Conservation (phyloP, 1,139 yeast species). For the Candida albicans region DNA sequence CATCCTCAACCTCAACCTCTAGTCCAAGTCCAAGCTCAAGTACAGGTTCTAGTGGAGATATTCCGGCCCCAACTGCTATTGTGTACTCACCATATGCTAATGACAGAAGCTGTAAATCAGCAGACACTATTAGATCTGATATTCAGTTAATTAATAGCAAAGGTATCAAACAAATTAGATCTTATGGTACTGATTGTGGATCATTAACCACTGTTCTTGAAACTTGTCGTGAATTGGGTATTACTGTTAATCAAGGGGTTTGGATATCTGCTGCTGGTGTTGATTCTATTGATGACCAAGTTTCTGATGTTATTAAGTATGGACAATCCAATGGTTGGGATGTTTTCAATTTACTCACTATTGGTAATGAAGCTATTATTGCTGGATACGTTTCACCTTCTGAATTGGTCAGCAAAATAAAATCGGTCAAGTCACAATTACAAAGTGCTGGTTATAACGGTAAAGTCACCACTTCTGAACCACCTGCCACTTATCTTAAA, state of each 20-base stretch:
- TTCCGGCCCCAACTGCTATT: conserved; percentile 51
- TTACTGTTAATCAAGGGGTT: conserved; percentile 81
- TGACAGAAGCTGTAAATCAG: conserved; percentile 65
- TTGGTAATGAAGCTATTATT: conserved; percentile 85
- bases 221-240: conserved; percentile 57
- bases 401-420: conserved; percentile 62
- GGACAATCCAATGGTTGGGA: conserved; percentile 61
- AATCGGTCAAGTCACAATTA: conserved; percentile 58
- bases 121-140: conserved; percentile 56
- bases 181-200: conserved; percentile 86
- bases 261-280: conserved; percentile 70
- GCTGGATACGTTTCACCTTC: conserved; percentile 57
- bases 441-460: conserved; percentile 76
- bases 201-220: conserved; percentile 67
- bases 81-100: conserved; percentile 81
- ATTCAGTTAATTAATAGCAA: conserved; percentile 54
- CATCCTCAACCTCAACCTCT: conserved; percentile 1
- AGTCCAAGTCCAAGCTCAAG: conserved; percentile 5
- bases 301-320: conserved; percentile 53
- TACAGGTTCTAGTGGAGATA: conserved; percentile 13
- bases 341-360: conserved; percentile 67
- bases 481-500: conserved; percentile 69
- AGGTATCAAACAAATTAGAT: conserved; percentile 65
- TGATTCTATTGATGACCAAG: conserved; percentile 63
- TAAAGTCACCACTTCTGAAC: conserved; percentile 78